A percentile compares a stretch with the other conserved stretches of the same genome.
These are phyloP conservation scores for Parafenestella ontariensis DNA, from an alignment of 2,329 filamentous ascomycete genomes.

Conservation along the genomic window DNA sequence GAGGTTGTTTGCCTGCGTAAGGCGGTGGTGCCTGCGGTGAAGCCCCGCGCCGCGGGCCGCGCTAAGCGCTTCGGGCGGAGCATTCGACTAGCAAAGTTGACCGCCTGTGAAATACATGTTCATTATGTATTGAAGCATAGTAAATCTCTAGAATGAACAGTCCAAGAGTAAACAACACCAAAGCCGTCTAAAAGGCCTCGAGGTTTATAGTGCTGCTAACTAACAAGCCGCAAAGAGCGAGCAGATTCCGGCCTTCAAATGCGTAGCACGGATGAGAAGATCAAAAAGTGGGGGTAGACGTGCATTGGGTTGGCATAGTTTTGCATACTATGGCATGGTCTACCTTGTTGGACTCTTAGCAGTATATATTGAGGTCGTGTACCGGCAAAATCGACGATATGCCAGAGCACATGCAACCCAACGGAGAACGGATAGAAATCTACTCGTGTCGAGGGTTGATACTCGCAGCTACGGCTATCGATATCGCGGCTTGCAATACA, in stretches of 20 bases:
- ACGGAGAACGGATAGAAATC: neutral
- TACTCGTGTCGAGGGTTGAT: neutral
- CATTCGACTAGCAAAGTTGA: constrained; percentile 3
- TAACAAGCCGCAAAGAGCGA: neutral
- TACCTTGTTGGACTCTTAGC: neutral
- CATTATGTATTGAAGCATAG: neutral
- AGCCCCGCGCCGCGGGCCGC: constrained; percentile 14
- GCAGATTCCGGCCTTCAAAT: neutral
- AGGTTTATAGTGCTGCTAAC: neutral
- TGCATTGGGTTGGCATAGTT: neutral
- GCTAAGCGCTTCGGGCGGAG: constrained; percentile 4
- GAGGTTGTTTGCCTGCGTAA: constrained; percentile 20
- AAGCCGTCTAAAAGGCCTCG: neutral
- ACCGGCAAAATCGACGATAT: neutral
- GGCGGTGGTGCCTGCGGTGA: constrained; percentile 27
- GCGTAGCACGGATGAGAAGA: neutral
- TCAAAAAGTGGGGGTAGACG: neutral
- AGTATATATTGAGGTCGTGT: neutral
- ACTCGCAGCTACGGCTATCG: neutral
- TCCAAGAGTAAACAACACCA: neutral
- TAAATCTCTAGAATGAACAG: neutral
- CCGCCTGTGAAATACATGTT: neutral
- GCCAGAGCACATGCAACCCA: neutral
- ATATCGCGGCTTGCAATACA: neutral
- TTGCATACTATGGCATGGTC: neutral